Base-by-base conservation (phyloP, 345 rosid genomes). In the Lumnitzera racemosa region DNA sequence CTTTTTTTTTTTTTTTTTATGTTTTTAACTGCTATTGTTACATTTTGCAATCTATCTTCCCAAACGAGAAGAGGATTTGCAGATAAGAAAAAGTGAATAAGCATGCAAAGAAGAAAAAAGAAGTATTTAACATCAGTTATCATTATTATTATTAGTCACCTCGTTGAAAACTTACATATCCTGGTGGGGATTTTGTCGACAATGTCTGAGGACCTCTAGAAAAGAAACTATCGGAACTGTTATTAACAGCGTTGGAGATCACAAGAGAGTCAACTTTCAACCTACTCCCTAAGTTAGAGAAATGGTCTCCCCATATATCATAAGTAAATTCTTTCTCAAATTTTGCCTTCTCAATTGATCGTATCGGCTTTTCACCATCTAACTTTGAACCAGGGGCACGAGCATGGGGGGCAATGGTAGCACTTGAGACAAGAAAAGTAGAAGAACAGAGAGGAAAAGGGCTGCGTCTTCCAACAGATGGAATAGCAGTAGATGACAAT, bases 271-370 rank as follows among this genome's bases (percentile, higher is more conserved):
- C 80, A 61, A 77, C 80, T 62, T 66, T 74, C 51, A 72, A 71
- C 58, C 68, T 57, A 67, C 70, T 81, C 64, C 51, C 60, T 51
- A 75, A 59, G 72, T 63, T 61, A 53, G 84, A 74, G 65, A 87
- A 72, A 77, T 85, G 98, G 63, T 87, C 84, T 29, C 96, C 96
- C 98, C 91, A 92, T 9, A 92, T 92, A 68, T 89, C 91, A 31
- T 89, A 89, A 13, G 61, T 70, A 72, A 79, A 77, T 57, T 76
- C 76, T 53, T 78, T 76, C 52, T 69, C 73, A 11, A 49, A 13
- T 47, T 55, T 58, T 13, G 14, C 55, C 56, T 68, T 73, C 46
- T 71, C 79, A 50, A 76, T 76, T 56, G 74, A 57, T 58, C 74
- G 62, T 55, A 54, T 25, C 15, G 49, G 27, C 58, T 69, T 77